phyloP scores from a whole-genome alignment of 2,329 filamentous ascomycete genomes.

The Torrubiellomyces zombiae region DNA sequence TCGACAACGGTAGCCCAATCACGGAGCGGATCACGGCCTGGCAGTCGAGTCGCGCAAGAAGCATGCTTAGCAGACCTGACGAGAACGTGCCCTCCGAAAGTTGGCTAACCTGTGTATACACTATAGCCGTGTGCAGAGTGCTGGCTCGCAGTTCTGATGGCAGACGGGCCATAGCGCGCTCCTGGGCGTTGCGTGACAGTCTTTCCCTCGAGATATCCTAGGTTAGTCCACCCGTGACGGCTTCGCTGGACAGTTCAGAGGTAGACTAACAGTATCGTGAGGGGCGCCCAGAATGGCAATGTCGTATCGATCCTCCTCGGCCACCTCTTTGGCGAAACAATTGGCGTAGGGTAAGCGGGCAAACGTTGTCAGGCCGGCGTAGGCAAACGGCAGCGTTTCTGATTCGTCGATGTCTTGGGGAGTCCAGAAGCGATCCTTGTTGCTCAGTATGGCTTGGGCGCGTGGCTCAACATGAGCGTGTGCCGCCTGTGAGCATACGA shows the following conservation, averaged over 20 bases:
- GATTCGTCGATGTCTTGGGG: no score
- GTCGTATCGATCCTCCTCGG: slow-evolving; percentile 7
- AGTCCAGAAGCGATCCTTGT: no score
- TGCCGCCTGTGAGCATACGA: no score
- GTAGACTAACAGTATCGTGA: slow-evolving; percentile 11
- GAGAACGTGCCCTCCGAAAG: not conserved
- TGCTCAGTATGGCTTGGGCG: no score
- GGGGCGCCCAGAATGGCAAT: slow-evolving; percentile 14
- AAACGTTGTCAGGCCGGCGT: no score
- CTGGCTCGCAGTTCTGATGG: slow-evolving; percentile 62
- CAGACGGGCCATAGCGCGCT: slow-evolving; percentile 62
- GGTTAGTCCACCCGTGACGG: no score
- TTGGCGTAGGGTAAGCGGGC: slow-evolving; percentile 10
- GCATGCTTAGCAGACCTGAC: no score
- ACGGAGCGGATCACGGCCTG: slow-evolving; percentile 7
- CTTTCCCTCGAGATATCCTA: no score
- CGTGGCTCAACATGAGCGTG: no score
- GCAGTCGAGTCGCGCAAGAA: no score
- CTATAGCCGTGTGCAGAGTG: slow-evolving; percentile 26
- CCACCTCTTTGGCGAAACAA: slow-evolving; percentile 8
- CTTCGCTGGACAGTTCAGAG: no score
- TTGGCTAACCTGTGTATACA: slow-evolving; percentile 7
- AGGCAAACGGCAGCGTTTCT: no score
- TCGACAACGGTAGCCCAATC: slow-evolving; percentile 60
- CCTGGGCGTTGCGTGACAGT: slow-evolving; percentile 9